phyloP scores from a whole-genome alignment of 2,329 filamentous ascomycete species.

The Pyrenophora seminiperda region DNA sequence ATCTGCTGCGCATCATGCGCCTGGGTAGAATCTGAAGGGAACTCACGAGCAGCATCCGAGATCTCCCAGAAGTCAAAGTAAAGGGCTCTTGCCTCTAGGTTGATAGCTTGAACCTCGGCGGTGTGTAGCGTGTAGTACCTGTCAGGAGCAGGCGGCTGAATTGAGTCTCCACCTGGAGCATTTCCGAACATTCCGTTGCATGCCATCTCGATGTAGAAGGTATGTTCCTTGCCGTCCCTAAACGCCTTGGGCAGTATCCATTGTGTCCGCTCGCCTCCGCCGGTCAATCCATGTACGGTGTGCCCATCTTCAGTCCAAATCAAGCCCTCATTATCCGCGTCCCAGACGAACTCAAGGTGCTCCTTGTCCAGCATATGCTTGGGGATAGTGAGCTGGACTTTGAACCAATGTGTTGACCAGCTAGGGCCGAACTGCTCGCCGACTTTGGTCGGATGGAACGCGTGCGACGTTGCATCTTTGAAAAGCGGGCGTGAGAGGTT shows the following conservation, averaged over 20 bases:
- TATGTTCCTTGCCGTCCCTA: slow-evolving; percentile 83
- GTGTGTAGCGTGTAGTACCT: slow-evolving; percentile 75
- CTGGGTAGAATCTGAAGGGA: slow-evolving; percentile 85
- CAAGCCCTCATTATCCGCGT: slow-evolving; percentile 91
- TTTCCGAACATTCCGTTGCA: slow-evolving; percentile 99
- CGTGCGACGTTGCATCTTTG: slow-evolving; percentile 76
- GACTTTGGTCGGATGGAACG: slow-evolving; percentile 74
- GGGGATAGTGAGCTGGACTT: slow-evolving; percentile 78
- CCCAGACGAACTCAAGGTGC: slow-evolving; percentile 94
- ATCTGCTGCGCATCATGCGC: slow-evolving; percentile 83
- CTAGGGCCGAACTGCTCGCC: slow-evolving; percentile 87
- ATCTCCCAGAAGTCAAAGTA: slow-evolving; percentile 97
- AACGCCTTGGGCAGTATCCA: slow-evolving; percentile 86
- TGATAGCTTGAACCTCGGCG: slow-evolving; percentile 88
- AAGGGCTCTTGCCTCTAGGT: slow-evolving; percentile 80
- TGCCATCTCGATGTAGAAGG: slow-evolving; percentile 96
- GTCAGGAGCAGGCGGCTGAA: slow-evolving; percentile 87
- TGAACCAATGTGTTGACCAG: slow-evolving; percentile 99
- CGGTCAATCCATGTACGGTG: slow-evolving; percentile 88
- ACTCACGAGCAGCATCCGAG: slow-evolving; percentile 86
- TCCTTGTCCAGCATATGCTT: slow-evolving; percentile 73
- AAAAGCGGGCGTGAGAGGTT: slow-evolving; percentile 81
- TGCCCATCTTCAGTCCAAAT: slow-evolving; percentile 91
- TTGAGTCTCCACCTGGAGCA: slow-evolving; percentile 78
- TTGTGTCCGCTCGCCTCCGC: slow-evolving; percentile 83